Evolutionary conservation across 306 rosid species (phyloP).

Genomic region (Quercus suber): DNA sequence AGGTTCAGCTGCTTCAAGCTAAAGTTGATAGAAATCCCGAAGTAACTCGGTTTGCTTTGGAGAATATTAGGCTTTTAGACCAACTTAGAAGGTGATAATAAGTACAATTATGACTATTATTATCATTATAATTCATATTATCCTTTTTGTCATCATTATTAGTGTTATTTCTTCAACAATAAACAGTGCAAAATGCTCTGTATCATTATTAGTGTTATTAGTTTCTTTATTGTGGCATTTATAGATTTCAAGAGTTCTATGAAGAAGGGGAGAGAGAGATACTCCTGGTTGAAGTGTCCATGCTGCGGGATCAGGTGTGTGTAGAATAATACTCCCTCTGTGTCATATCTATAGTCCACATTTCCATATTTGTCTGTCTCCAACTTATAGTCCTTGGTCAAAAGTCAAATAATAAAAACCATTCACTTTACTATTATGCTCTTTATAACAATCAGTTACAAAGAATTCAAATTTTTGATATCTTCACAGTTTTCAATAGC

Average conservation of each 20-base stretch:
- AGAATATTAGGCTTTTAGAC: conserved; percentile 91
- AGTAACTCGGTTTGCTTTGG: conserved; percentile 88
- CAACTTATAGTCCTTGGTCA: too few relatives aligned
- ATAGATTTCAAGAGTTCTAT: conserved; percentile 93
- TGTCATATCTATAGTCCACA: too few relatives aligned
- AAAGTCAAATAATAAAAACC: too few relatives aligned
- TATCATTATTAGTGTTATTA: not conserved
- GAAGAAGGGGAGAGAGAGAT: conserved; percentile 94
- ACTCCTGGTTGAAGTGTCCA: conserved; percentile 64
- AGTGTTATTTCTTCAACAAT: conserved; percentile 4
- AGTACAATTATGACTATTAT: not conserved
- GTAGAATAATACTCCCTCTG: conserved; percentile 3
- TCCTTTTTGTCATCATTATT: not conserved
- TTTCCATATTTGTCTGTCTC: too few relatives aligned
- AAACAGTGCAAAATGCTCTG: not conserved
- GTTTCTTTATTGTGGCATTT: conserved; percentile 19
- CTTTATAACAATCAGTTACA: too few relatives aligned
- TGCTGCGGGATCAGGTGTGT: conserved; percentile 72
- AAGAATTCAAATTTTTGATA: too few relatives aligned
- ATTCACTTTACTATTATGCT: too few relatives aligned
- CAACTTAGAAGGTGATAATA: conserved; percentile 79
- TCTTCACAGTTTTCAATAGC: too few relatives aligned
- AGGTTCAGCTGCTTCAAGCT: conserved; percentile 73
- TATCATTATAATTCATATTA: not conserved
- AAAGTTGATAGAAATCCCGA: conserved; percentile 92